Conservation (phyloP, 257 asterid genomes). For the Solanum virginianum region DNA sequence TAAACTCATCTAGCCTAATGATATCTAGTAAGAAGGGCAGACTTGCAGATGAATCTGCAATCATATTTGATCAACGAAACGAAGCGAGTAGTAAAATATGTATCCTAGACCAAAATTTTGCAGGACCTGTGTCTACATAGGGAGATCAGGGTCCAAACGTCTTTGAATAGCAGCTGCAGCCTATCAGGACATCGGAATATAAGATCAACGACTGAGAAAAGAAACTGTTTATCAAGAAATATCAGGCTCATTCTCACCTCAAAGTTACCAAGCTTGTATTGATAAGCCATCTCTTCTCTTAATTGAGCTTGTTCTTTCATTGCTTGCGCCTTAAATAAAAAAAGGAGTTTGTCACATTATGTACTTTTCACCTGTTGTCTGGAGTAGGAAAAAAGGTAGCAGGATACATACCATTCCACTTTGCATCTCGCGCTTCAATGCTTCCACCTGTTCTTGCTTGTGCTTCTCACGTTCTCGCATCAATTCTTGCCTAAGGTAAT, state of each 20-base stretch:
- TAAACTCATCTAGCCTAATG: neutral
- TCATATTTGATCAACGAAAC: neutral
- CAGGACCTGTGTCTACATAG: conserved; percentile 23
- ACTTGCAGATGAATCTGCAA: neutral
- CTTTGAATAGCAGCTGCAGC: conserved; percentile 98
- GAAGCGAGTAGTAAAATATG: neutral
- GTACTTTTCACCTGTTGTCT: neutral
- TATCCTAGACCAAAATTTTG: neutral
- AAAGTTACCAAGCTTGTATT: conserved; percentile 80
- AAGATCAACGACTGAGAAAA: neutral
- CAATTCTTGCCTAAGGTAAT: conserved; percentile 57
- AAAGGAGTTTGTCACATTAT: neutral
- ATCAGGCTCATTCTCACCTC: conserved; percentile 38
- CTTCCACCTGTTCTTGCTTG: conserved; percentile 69
- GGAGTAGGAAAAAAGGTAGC: neutral
- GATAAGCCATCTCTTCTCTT: conserved; percentile 96
- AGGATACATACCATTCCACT: conserved; percentile 66
- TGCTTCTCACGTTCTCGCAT: conserved; percentile 68
- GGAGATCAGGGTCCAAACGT: conserved; percentile 86
- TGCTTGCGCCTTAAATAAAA: conserved; percentile 65
- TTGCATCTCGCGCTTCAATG: conserved; percentile 68
- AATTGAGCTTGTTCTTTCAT: conserved; percentile 98
- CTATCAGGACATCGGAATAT: conserved; percentile 14
- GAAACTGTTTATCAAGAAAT: neutral
- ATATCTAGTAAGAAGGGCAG: neutral